Percentiles rank a stretch among this genome's conserved stretches.
phyloP scores from a whole-genome alignment of 2,329 filamentous ascomycete species.

The Diplocarpon rosae region DNA sequence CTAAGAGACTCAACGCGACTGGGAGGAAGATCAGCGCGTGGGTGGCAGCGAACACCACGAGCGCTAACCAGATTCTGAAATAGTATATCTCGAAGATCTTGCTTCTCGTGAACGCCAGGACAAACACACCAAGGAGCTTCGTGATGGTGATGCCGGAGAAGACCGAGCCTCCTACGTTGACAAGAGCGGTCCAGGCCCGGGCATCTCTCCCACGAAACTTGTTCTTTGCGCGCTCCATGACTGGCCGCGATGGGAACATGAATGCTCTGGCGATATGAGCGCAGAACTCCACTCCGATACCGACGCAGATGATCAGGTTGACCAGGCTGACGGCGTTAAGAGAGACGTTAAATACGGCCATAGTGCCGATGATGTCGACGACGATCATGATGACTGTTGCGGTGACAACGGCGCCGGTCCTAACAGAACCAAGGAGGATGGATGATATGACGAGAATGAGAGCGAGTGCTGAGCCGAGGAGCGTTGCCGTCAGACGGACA shows the following conservation, averaged over 20 bases:
- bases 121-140: conserved; percentile 83
- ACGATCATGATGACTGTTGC: conserved; percentile 87
- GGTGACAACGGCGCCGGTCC: conserved; percentile 73
- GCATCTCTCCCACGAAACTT: conserved; percentile 75
- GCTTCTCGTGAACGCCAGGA: conserved; percentile 86
- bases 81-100: conserved; percentile 99
- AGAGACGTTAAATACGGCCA: conserved; percentile 80
- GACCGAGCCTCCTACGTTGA: conserved; percentile 89
- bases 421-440: conserved; percentile 69
- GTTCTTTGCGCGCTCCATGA: conserved; percentile 71
- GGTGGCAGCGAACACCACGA: conserved; percentile 78
- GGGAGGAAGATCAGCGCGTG: conserved; percentile 89
- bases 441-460: conserved; percentile 78
- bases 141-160: conserved; percentile 95
- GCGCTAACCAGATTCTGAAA: conserved; percentile 88
- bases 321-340: conserved; percentile 93
- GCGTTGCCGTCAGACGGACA: conserved; percentile 62
- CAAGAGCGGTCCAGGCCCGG: conserved; percentile 81
- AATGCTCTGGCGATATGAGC: conserved; percentile 93
- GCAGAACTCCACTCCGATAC: conserved; percentile 94
- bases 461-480: conserved; percentile 72
- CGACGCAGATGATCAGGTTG: conserved; percentile 93
- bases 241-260: conserved; percentile 75
- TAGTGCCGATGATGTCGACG: conserved; percentile 86
- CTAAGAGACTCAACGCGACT: conserved; percentile 74